Base-by-base conservation (phyloP, 257 asterid genomes). In the Penstemon eatonii region DNA sequence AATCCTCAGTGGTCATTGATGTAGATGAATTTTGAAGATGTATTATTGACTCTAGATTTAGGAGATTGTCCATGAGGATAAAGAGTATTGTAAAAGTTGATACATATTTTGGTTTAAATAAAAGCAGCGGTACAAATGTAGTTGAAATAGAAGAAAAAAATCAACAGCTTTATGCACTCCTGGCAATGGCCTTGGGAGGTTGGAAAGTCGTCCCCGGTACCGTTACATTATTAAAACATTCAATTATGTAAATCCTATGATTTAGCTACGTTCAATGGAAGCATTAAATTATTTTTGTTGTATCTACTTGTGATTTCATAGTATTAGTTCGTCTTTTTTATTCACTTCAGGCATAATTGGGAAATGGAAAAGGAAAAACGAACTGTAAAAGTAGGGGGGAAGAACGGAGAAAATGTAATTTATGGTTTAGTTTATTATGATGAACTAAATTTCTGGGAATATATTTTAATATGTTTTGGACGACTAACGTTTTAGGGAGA, bases 31-130 rank as follows among this genome's bases (percentile, higher is more conserved):
- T 65, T 18, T 65, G 6, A 33, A 39, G 49, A 38, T 40, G 43
- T 55, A 19, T 1, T 52, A 46, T n/a, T 55, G 56, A 46, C 4
- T 66, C 46, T n/a, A 67, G 56, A 56, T 51, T 38, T 7, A 65
- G 13, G 36, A 60, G 38, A 33, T 67, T 54, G 11, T 54, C 54
- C 41, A 12, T 44, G 18, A 11, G 56, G 56, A 33, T 49, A 8
- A 47, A 36, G 50, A 44, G 4, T 6, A 7, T 58, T 58, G 19
- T 37, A 13, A 3, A 4, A 8, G 47, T 45, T 37, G 1, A 36
- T 68, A 8, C 54, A 33, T 49, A 18, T 19, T 40, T 67, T 10
- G 6, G 8, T 25, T 25, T 25, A 25, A 25, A 25, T 25, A 25
- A 25, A 25, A 25, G 33, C 33, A 25, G 33, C 33, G 33, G 33